These are phyloP conservation scores for Candida chauliodis DNA, from an alignment of 805 yeast species.

Conservation along the genomic window DNA sequence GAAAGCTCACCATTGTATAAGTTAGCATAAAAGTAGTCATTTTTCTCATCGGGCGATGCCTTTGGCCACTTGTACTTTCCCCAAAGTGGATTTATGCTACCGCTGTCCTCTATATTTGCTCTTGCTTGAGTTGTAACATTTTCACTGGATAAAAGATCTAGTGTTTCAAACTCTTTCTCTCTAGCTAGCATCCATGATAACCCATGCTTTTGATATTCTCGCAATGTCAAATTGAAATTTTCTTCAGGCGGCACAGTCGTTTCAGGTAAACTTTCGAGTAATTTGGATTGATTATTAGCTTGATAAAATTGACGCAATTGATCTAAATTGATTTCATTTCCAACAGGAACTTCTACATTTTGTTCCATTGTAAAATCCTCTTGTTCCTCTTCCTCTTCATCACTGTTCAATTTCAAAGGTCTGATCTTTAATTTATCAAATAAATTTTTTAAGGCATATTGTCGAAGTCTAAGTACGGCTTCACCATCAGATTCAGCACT, in stretches of 20 bases:
- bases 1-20: conserved; percentile 78
- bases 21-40: conserved; percentile 62
- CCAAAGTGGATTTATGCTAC: conserved; percentile 83
- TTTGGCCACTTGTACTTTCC: conserved; percentile 71
- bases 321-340: conserved; percentile 54
- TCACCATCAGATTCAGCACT: conserved; percentile 53
- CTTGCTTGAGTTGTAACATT: conserved; percentile 24
- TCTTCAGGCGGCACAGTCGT: conserved; percentile 48
- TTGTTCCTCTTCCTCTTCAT: conserved; percentile 10
- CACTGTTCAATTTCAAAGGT: conserved; percentile 16
- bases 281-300: conserved; percentile 63
- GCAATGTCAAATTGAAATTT: conserved; percentile 54
- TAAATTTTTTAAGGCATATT: conserved; percentile 50
- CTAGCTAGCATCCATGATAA: conserved; percentile 85
- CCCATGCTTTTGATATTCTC: conserved; percentile 83
- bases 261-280: conserved; percentile 55
- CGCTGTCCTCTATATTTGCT: conserved; percentile 34
- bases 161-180: conserved; percentile 56
- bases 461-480: conserved; percentile 47
- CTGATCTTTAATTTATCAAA: conserved; percentile 49
- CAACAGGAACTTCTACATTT: conserved; percentile 12
- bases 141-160: conserved; percentile 30
- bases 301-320: conserved; percentile 75
- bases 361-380: conserved; percentile 6
- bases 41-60: neutral